A percentile compares a stretch with the other conserved stretches of the same genome.
Evolutionary conservation across 2,329 filamentous ascomycete genomes (phyloP).

Genomic region (Colletotrichum tropicale): DNA sequence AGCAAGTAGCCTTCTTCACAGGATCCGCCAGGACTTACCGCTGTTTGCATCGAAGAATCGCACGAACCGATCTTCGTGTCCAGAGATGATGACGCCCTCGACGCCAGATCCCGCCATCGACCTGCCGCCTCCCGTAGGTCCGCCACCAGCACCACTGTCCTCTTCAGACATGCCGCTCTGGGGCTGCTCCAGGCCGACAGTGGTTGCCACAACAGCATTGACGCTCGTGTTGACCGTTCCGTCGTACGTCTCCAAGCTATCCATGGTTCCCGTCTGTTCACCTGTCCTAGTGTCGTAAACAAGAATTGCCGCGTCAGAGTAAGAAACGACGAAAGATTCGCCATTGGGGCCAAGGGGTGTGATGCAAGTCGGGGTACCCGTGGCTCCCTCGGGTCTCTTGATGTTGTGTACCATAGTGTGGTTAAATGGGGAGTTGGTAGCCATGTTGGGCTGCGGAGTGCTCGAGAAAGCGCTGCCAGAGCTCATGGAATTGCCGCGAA

Average conservation of each 20-base stretch:
- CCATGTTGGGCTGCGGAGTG: slow-evolving; percentile 86
- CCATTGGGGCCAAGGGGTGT: slow-evolving; percentile 83
- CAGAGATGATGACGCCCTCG: slow-evolving; percentile 93
- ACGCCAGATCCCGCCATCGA: slow-evolving; percentile 75
- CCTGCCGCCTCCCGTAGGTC: slow-evolving; percentile 76
- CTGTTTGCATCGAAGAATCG: slow-evolving; percentile 98
- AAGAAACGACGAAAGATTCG: slow-evolving; percentile 91
- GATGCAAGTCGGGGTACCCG: slow-evolving; percentile 87
- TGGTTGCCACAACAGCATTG: slow-evolving; percentile 90
- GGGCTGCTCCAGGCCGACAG: slow-evolving; percentile 78
- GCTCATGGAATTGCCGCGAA: slow-evolving; percentile 90
- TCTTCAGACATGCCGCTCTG: slow-evolving; percentile 71
- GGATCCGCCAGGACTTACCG: slow-evolving; percentile 65
- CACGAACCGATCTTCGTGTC: slow-evolving; percentile 95
- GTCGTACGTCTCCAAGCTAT: slow-evolving; percentile 92
- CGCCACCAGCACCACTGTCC: slow-evolving; percentile 69
- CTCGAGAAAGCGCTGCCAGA: slow-evolving; percentile 92
- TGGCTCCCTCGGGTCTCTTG: slow-evolving; percentile 65
- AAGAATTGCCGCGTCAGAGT: slow-evolving; percentile 86
- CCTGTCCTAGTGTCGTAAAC: slow-evolving; percentile 93
- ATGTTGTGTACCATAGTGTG: slow-evolving; percentile 91
- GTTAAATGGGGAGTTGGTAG: slow-evolving; percentile 84
- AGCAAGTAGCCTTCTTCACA: neutral
- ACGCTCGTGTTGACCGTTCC: slow-evolving; percentile 80
- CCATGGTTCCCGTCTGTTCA: slow-evolving; percentile 92